Evolutionary conservation across 345 rosid species (phyloP).

Genomic region (Arabidopsis thaliana): DNA sequence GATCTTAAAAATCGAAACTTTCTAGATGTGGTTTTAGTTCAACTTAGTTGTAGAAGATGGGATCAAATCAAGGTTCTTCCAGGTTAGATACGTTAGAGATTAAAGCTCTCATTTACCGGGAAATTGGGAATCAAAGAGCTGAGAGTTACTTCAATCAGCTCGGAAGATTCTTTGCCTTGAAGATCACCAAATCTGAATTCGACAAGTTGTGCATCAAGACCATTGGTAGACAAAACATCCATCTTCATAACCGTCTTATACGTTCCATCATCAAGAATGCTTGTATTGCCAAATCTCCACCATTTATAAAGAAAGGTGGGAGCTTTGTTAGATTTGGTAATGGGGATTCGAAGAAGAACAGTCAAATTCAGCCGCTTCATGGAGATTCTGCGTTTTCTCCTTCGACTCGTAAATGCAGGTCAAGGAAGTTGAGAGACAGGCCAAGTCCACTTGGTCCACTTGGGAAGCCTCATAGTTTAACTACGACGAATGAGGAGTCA

Average conservation of each 20-base stretch:
- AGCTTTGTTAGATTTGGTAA: conserved; percentile 43
- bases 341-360: conserved; percentile 55
- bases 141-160: conserved; percentile 80
- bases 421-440: conserved; percentile 69
- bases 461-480: conserved; percentile 74
- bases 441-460: conserved; percentile 80
- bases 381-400: conserved; percentile 62
- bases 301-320: conserved; percentile 46
- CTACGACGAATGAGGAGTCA: conserved; percentile 52
- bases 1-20: conserved; percentile 1
- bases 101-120: conserved; percentile 31
- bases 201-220: conserved; percentile 64
- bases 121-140: conserved; percentile 78
- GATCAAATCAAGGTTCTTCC: conserved; percentile 14
- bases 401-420: conserved; percentile 71
- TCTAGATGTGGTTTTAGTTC: conserved; percentile 8
- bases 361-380: conserved; percentile 51
- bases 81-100: conserved; percentile 39
- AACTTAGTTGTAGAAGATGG: conserved; percentile 31
- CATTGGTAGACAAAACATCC: conserved; percentile 70
- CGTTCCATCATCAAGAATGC: conserved; percentile 75
- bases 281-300: conserved; percentile 58
- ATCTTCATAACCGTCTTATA: conserved; percentile 75
- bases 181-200: conserved; percentile 69
- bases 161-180: conserved; percentile 56